Conservation (phyloP, 2,329 filamentous ascomycete species). For the Fusarium secorum region DNA sequence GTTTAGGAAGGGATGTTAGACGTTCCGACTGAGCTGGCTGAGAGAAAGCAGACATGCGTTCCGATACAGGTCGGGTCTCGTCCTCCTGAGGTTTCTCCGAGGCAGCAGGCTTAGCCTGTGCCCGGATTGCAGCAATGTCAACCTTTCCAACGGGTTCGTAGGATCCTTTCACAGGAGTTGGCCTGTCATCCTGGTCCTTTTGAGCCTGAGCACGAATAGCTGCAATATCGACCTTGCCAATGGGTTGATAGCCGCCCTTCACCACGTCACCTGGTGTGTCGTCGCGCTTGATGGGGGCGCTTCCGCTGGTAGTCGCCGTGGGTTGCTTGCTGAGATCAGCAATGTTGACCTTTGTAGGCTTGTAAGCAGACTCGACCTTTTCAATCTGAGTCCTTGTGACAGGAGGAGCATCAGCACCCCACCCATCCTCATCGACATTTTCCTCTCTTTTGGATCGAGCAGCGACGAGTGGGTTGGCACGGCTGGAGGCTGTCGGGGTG, state of each 20-base stretch:
- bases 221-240: constrained; percentile 97
- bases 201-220: constrained; percentile 81
- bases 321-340: constrained; percentile 80
- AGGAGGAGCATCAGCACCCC: constrained; percentile 93
- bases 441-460: constrained; percentile 68
- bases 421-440: constrained; percentile 83
- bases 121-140: constrained; percentile 92
- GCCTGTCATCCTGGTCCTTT: constrained; percentile 77
- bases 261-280: constrained; percentile 70
- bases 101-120: constrained; percentile 70
- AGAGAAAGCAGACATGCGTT: constrained; percentile 77
- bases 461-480: constrained; percentile 70
- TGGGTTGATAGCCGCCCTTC: constrained; percentile 86
- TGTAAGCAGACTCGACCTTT: constrained; percentile 91
- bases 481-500: constrained; percentile 71
- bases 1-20: constrained; percentile 88
- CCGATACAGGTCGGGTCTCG: constrained; percentile 71
- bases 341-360: constrained; percentile 95
- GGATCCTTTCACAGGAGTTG: constrained; percentile 85
- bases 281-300: constrained; percentile 54
- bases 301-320: constrained; percentile 69
- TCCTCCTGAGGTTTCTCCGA: constrained; percentile 47
- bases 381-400: constrained; percentile 86
- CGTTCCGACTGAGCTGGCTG: constrained; percentile 72
- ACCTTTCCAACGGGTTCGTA: constrained; percentile 97